phyloP scores from a whole-genome alignment of 768 basidiomycete species.

The Auricularia sp. region DNA sequence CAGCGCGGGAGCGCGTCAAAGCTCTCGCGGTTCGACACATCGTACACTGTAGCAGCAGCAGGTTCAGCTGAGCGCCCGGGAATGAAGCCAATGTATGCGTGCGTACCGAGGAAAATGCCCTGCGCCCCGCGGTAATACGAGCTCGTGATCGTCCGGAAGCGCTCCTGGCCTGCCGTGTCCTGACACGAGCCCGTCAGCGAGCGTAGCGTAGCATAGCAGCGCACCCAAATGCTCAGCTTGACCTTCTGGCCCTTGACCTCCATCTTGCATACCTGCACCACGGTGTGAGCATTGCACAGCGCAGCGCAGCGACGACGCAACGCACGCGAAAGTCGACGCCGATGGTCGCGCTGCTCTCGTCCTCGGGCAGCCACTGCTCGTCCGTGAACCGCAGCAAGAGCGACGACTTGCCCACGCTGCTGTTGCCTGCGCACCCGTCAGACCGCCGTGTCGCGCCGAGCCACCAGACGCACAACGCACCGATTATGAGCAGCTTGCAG shows the following conservation, averaged over 20 bases:
- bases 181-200: slow-evolving; percentile 18
- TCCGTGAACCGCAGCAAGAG: slow-evolving; percentile 91
- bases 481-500: slow-evolving; percentile 71
- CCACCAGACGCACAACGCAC: slow-evolving; percentile 1
- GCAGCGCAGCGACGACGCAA: not conserved
- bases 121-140: slow-evolving; percentile 75
- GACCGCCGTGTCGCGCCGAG: not conserved
- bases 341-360: slow-evolving; percentile 78
- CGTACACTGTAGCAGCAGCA: slow-evolving; percentile 58
- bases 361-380: slow-evolving; percentile 87
- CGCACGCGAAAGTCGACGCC: slow-evolving; percentile 72
- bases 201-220: slow-evolving; percentile 16
- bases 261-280: slow-evolving; percentile 73
- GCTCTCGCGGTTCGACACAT: slow-evolving; percentile 84
- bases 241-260: slow-evolving; percentile 71
- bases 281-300: not conserved
- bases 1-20: slow-evolving; percentile 92
- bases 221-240: slow-evolving; percentile 94
- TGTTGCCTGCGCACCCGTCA: slow-evolving; percentile 40
- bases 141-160: slow-evolving; percentile 90
- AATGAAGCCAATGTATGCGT: not conserved
- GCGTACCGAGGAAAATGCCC: slow-evolving; percentile 31
- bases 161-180: slow-evolving; percentile 96
- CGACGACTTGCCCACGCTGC: slow-evolving; percentile 88
- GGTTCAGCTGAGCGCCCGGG: not conserved